Percentiles rank a stretch among this genome's conserved stretches.
Conservation (phyloP, 371 early-diverging fungal species). For the Mortierella sp. region DNA sequence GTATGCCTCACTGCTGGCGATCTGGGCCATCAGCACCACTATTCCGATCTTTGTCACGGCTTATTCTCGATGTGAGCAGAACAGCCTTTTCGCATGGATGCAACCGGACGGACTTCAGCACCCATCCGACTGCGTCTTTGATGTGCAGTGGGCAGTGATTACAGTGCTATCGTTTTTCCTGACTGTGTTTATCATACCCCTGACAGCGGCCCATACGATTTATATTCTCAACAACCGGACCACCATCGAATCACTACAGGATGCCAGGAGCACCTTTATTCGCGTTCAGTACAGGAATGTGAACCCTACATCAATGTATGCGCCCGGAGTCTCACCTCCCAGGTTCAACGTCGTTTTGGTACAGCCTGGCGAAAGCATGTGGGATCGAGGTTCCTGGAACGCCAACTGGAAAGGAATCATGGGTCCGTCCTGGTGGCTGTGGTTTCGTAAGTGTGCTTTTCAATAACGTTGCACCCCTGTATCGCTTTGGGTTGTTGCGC, state of each 20-base stretch:
- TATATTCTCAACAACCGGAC: constrained; percentile 54
- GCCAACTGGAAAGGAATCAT: constrained; percentile 60
- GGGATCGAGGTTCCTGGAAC: constrained; percentile 56
- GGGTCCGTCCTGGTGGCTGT: constrained; percentile 61
- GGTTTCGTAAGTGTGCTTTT: constrained; percentile 53
- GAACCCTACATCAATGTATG: constrained; percentile 16
- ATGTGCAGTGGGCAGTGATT: constrained; percentile 37
- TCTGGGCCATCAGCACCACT: constrained; percentile 67
- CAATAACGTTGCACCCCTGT: too few species aligned
- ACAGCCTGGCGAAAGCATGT: constrained; percentile 47
- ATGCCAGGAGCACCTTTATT: constrained; percentile 35
- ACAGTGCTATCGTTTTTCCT: constrained; percentile 41
- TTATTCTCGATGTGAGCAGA: constrained; percentile 22
- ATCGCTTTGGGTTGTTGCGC: too few species aligned
- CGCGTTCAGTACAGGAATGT: constrained; percentile 39
- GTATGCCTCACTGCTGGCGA: constrained; percentile 69
- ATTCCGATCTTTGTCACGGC: constrained; percentile 41
- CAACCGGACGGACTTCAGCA: neutral
- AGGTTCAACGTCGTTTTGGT: constrained; percentile 44
- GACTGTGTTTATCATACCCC: constrained; percentile 46
- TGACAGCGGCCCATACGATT: constrained; percentile 51
- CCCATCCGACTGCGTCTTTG: constrained; percentile 10
- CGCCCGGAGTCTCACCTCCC: constrained; percentile 4
- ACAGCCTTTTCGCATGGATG: neutral
- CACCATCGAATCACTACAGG: constrained; percentile 56